These are phyloP conservation scores for Hansenula sp. DNA, from an alignment of 1,139 yeast species.

Conservation along the genomic window DNA sequence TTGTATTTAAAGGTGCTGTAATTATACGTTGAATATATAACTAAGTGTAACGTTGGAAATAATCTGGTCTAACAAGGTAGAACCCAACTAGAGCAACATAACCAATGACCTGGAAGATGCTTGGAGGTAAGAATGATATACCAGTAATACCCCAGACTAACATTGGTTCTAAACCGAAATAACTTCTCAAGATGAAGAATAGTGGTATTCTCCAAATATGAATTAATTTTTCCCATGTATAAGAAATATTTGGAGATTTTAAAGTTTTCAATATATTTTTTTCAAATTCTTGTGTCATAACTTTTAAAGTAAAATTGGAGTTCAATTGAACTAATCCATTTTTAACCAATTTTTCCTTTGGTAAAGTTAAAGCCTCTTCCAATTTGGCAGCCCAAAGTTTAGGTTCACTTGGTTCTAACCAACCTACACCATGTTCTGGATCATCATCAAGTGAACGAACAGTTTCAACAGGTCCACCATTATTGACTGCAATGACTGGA, in stretches of 20 bases:
- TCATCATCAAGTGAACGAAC: constrained; percentile 43
- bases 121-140: constrained; percentile 16
- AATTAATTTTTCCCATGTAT: constrained; percentile 20
- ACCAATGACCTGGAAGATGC: constrained; percentile 14
- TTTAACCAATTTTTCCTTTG: constrained; percentile 34
- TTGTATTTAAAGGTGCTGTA: no score
- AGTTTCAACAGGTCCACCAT: constrained; percentile 94
- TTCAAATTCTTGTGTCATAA: constrained; percentile 58
- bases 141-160: constrained; percentile 11
- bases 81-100: constrained; percentile 3
- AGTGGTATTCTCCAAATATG: constrained; percentile 19
- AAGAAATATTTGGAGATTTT: constrained; percentile 17
- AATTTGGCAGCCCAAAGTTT: constrained; percentile 64
- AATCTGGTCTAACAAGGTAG: constrained; percentile 7
- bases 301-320: constrained; percentile 53
- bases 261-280: constrained; percentile 27
- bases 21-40: neutral
- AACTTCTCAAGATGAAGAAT: constrained; percentile 8
- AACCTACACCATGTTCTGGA: constrained; percentile 67
- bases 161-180: constrained; percentile 5
- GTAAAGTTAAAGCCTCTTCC: constrained; percentile 35
- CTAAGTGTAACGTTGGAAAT: constrained; percentile 4
- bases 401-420: constrained; percentile 54
- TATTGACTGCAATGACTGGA: constrained; percentile 81
- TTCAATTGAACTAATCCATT: constrained; percentile 52